These are phyloP conservation scores for Colletotrichum tropicicola DNA, from an alignment of 2,329 filamentous ascomycete species.

Conservation along the genomic window DNA sequence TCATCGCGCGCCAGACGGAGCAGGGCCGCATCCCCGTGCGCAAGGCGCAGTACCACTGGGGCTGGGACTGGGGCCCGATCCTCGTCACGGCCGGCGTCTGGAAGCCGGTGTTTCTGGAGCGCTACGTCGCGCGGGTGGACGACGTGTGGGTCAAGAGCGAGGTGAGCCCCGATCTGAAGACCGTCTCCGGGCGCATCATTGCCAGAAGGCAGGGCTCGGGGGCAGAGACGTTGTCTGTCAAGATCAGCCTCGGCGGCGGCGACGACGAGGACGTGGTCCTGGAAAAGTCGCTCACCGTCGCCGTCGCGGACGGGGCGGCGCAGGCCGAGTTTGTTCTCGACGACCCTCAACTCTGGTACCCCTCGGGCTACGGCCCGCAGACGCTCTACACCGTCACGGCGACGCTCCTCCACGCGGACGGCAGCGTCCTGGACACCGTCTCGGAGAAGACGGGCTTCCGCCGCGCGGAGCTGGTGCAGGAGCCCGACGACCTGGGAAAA, in stretches of 20 bases:
- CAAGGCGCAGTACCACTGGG: constrained; percentile 78
- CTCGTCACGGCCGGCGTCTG: constrained; percentile 72
- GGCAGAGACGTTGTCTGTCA: constrained; percentile 35
- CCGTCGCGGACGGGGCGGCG: not conserved
- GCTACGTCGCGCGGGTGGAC: constrained; percentile 65
- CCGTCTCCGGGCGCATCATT: constrained; percentile 45
- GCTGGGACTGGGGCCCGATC: constrained; percentile 77
- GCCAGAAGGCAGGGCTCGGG: constrained; percentile 46
- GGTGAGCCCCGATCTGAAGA: constrained; percentile 45
- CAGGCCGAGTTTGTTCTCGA: constrained; percentile 8
- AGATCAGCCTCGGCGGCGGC: constrained; percentile 34
- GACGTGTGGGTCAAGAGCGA: constrained; percentile 61
- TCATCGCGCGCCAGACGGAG: constrained; percentile 60
- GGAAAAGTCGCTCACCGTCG: constrained; percentile 10
- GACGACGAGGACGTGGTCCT: constrained; percentile 29
- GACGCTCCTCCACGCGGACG: constrained; percentile 1
- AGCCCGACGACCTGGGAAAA: constrained; percentile 28
- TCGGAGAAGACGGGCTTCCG: constrained; percentile 32
- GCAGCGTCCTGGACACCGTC: not conserved
- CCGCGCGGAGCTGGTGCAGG: constrained; percentile 30
- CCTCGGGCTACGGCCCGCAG: constrained; percentile 25
- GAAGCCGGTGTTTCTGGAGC: constrained; percentile 72
- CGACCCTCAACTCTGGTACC: constrained; percentile 30
- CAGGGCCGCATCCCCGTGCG: constrained; percentile 46
- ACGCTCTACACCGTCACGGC: constrained; percentile 25